Conservation (phyloP, 805 yeast genomes). For the Wickerhamiella sergipiensis region DNA sequence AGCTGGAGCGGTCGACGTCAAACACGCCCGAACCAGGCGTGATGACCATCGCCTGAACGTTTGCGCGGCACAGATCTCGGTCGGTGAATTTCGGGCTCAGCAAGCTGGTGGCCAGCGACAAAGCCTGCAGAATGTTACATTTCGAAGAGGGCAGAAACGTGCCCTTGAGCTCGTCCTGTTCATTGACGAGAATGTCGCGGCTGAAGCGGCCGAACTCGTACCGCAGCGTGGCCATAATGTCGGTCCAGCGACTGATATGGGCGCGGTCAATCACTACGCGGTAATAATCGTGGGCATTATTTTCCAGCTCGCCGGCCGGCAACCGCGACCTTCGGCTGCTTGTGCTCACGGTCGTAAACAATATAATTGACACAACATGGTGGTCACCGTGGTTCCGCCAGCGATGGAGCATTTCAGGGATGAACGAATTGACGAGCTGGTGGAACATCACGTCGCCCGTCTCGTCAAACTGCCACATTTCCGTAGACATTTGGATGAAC, state of each 20-base stretch:
- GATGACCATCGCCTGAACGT: constrained; percentile 76
- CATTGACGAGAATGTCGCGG: constrained; percentile 48
- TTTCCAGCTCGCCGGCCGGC: constrained; percentile 59
- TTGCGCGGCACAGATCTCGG: constrained; percentile 76
- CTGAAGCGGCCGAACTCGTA: constrained; percentile 74
- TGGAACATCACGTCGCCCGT: constrained; percentile 90
- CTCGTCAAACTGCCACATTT: constrained; percentile 98
- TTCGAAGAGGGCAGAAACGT: constrained; percentile 73
- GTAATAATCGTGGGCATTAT: constrained; percentile 58
- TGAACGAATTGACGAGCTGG: constrained; percentile 78
- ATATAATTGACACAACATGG: constrained; percentile 78
- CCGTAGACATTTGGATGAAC: constrained; percentile 77
- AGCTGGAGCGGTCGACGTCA: constrained; percentile 73
- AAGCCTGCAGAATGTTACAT: constrained; percentile 78
- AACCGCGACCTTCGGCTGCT: constrained; percentile 20
- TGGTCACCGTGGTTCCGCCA: constrained; percentile 85
- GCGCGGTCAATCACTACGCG: constrained; percentile 94
- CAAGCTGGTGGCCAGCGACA: constrained; percentile 68
- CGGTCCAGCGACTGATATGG: constrained; percentile 76
- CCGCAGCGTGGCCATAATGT: constrained; percentile 77
- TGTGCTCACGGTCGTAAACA: constrained; percentile 69
- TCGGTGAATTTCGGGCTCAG: constrained; percentile 67
- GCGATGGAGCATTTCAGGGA: constrained; percentile 75
- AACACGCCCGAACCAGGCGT: constrained; percentile 90
- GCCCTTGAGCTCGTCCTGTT: constrained; percentile 38